Conservation (phyloP, 1,284 basidiomycete species). For the Paramarasmius palmivorus region DNA sequence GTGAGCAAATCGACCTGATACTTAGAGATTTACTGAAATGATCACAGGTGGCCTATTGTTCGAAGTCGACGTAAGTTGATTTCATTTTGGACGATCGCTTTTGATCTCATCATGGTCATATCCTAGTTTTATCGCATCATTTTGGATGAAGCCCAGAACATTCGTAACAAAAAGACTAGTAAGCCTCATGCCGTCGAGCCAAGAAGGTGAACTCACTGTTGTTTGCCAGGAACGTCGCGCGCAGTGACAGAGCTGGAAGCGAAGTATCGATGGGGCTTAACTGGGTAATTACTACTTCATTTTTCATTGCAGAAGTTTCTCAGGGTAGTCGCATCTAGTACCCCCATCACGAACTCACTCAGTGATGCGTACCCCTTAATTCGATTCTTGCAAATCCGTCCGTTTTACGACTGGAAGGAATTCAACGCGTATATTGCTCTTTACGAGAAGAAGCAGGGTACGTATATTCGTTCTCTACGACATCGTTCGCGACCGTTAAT, state of each 20-base stretch:
- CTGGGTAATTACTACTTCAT: slow-evolving; percentile 37
- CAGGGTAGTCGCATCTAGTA: slow-evolving; percentile 30
- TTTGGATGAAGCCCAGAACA: slow-evolving; percentile 57
- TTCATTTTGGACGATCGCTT: slow-evolving; percentile 3
- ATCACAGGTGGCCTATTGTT: slow-evolving; percentile 45
- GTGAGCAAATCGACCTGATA: slow-evolving; percentile 22
- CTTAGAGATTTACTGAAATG: too few relatives aligned
- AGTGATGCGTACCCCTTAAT: slow-evolving; percentile 51
- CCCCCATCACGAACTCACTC: slow-evolving; percentile 57
- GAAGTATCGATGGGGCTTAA: slow-evolving; percentile 54
- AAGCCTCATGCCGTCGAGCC: slow-evolving; percentile 17
- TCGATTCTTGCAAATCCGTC: slow-evolving; percentile 50
- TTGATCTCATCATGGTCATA: slow-evolving; percentile 2
- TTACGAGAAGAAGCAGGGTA: slow-evolving; percentile 47
- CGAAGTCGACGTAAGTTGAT: slow-evolving; percentile 39
- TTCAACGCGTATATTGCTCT: slow-evolving; percentile 45
- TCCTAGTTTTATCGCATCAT: slow-evolving; percentile 50
- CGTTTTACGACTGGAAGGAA: slow-evolving; percentile 52
- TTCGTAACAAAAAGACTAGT: slow-evolving; percentile 53
- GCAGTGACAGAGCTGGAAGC: slow-evolving; percentile 46
- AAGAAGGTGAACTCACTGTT: slow-evolving; percentile 4
- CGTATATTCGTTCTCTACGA: slow-evolving; percentile 15
- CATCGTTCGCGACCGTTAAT: slow-evolving; percentile 2
- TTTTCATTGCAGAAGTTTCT: slow-evolving; percentile 1
- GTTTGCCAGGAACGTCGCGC: slow-evolving; percentile 43